A percentile compares a stretch with the other conserved stretches of the same genome.
Evolutionary conservation across 2,329 filamentous ascomycete genomes (phyloP).

Genomic region (Aspergillus thermomutatus): DNA sequence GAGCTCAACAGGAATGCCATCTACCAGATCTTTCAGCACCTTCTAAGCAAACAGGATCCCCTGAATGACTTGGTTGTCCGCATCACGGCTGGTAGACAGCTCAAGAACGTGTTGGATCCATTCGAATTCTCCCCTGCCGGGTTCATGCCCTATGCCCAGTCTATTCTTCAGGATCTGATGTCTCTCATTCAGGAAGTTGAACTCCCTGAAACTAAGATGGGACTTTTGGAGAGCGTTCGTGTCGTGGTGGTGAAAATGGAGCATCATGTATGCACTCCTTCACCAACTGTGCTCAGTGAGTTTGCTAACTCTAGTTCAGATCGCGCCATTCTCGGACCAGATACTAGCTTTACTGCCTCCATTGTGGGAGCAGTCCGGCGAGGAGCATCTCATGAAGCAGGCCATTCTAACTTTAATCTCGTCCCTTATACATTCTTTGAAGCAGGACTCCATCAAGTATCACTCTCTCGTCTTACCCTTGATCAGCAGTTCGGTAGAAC

Average conservation of each 20-base stretch:
- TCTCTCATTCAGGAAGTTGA: conserved; percentile 75
- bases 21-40: conserved; percentile 84
- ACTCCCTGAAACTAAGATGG: conserved; percentile 84
- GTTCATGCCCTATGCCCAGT: conserved; percentile 74
- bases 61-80: conserved; percentile 89
- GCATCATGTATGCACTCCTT: conserved; percentile 51
- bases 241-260: conserved; percentile 80
- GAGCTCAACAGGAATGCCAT: conserved; percentile 67
- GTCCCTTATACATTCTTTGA: conserved; percentile 82
- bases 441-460: conserved; percentile 70
- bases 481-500: conserved; percentile 73
- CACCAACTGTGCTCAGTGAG: background rate
- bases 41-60: conserved; percentile 72
- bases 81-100: conserved; percentile 82
- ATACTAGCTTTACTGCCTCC: conserved; percentile 76
- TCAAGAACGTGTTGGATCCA: conserved; percentile 77
- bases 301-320: conserved; percentile 34
- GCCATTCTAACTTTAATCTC: conserved; percentile 82
- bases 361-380: conserved; percentile 80
- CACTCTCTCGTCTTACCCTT: conserved; percentile 78
- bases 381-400: conserved; percentile 92
- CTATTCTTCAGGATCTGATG: conserved; percentile 71
- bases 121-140: conserved; percentile 72
- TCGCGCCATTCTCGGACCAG: conserved; percentile 67
- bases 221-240: conserved; percentile 80